Conservation (phyloP, 2,329 filamentous ascomycete species). For the Fusarium graminum region DNA sequence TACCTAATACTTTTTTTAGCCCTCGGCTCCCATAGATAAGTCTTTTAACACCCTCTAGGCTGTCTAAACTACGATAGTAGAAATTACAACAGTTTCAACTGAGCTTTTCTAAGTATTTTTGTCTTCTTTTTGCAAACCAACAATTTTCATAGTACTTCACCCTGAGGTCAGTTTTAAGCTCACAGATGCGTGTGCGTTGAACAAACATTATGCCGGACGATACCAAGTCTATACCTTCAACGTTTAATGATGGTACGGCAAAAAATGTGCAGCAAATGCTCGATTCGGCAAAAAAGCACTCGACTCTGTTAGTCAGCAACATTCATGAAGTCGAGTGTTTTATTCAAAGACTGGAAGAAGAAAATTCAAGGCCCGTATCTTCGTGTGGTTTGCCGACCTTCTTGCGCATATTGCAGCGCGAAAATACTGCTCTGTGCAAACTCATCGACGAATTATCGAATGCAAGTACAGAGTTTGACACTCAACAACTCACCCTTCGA, state of each 20-base stretch:
- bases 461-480: constrained; percentile 14
- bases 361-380: constrained; percentile 29
- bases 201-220: too few species aligned
- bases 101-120: too few species aligned
- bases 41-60: too few species aligned
- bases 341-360: constrained; percentile 19
- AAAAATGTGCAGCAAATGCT: constrained; percentile 30
- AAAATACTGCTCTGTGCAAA: constrained; percentile 18
- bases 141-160: too few species aligned
- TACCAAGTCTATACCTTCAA: too few species aligned
- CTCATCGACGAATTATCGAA: constrained; percentile 28
- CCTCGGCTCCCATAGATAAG: too few species aligned
- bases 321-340: constrained; percentile 26
- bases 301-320: constrained; percentile 7
- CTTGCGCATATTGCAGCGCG: constrained; percentile 29
- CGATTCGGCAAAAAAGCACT: constrained; percentile 33
- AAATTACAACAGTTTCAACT: too few species aligned
- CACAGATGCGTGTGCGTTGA: too few species aligned
- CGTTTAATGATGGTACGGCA: constrained; percentile 2
- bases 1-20: too few species aligned
- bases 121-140: too few species aligned
- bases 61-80: too few species aligned
- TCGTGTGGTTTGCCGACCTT: constrained; percentile 35
- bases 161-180: too few species aligned
- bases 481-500: constrained; percentile 15